Evolutionary conservation across 805 yeast species (phyloP).

Genomic region (Scheffersomyces stipitis): DNA sequence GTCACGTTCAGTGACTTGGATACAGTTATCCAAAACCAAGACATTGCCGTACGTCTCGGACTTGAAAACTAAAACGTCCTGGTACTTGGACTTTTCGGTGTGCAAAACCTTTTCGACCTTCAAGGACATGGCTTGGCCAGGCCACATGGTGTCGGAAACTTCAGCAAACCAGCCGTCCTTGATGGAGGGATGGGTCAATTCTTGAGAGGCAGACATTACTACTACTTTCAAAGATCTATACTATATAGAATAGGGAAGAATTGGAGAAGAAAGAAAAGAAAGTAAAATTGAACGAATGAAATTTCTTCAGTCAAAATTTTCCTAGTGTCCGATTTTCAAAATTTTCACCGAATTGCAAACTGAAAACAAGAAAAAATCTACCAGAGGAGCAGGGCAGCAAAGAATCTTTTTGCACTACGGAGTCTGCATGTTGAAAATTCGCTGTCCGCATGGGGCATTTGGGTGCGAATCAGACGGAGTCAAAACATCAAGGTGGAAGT

Average conservation of each 20-base stretch:
- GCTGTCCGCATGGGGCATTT: no score
- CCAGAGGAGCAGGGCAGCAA: no score
- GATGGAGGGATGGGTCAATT: slow-evolving; percentile 53
- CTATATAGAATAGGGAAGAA: not conserved
- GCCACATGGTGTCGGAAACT: slow-evolving; percentile 95
- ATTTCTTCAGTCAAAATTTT: no score
- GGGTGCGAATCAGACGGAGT: no score
- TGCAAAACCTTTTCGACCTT: slow-evolving; percentile 84
- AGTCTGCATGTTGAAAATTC: no score
- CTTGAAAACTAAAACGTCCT: slow-evolving; percentile 91
- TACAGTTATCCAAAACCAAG: slow-evolving; percentile 88
- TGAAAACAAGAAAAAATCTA: no score
- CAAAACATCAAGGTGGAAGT: no score
- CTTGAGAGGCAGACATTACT: not conserved
- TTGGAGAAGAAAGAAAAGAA: not conserved
- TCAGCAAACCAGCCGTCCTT: slow-evolving; percentile 97
- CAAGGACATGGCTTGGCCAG: slow-evolving; percentile 96
- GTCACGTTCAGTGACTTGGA: slow-evolving; percentile 96
- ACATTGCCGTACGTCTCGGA: slow-evolving; percentile 95
- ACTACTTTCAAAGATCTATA: not conserved
- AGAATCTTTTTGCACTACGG: no score
- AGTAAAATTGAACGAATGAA: no score
- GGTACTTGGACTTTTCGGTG: slow-evolving; percentile 83
- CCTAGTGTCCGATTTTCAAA: no score
- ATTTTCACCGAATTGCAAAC: no score